Conservation (phyloP, 306 rosid genomes). For the Psophocarpus tetragonolobus region DNA sequence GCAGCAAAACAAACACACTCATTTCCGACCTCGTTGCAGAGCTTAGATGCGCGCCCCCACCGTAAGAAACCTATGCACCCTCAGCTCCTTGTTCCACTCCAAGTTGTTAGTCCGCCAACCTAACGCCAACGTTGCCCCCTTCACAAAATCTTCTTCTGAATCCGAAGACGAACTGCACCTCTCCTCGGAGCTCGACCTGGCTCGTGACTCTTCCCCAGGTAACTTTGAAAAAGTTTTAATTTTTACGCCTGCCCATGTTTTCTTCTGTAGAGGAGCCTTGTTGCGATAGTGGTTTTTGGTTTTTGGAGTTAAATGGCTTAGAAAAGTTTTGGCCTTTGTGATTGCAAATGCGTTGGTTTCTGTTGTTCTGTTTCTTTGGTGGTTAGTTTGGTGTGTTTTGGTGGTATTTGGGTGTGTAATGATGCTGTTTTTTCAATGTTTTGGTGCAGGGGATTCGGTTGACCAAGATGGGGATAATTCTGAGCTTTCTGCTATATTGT, state of each 20-base stretch:
- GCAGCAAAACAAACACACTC: neutral
- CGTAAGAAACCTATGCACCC: slow-evolving; percentile 40
- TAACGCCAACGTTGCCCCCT: neutral
- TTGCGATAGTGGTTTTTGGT: slow-evolving; percentile 23
- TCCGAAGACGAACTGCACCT: neutral
- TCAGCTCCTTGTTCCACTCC: slow-evolving; percentile 17
- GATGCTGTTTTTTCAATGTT: slow-evolving; percentile 16
- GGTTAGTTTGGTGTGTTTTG: slow-evolving; percentile 5
- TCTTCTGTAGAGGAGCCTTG: neutral
- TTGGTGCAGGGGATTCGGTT: slow-evolving; percentile 54
- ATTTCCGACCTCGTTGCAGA: neutral
- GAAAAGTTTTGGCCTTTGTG: neutral
- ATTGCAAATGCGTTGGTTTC: neutral
- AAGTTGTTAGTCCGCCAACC: neutral
- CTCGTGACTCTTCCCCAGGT: slow-evolving; percentile 8
- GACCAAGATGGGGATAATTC: neutral
- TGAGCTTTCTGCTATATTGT: slow-evolving; percentile 44
- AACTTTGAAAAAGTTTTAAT: slow-evolving; percentile 15
- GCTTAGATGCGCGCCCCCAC: slow-evolving; percentile 37
- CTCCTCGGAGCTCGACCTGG: neutral
- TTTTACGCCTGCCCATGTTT: slow-evolving; percentile 15
- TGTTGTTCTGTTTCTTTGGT: slow-evolving; percentile 4
- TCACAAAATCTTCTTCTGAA: neutral
- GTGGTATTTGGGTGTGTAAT: slow-evolving; percentile 15
- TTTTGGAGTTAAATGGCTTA: neutral